Percentiles rank a stretch among this genome's conserved stretches.
These are phyloP conservation scores for Colletotrichum siamense DNA, from an alignment of 2,329 filamentous ascomycete species.

Conservation along the genomic window DNA sequence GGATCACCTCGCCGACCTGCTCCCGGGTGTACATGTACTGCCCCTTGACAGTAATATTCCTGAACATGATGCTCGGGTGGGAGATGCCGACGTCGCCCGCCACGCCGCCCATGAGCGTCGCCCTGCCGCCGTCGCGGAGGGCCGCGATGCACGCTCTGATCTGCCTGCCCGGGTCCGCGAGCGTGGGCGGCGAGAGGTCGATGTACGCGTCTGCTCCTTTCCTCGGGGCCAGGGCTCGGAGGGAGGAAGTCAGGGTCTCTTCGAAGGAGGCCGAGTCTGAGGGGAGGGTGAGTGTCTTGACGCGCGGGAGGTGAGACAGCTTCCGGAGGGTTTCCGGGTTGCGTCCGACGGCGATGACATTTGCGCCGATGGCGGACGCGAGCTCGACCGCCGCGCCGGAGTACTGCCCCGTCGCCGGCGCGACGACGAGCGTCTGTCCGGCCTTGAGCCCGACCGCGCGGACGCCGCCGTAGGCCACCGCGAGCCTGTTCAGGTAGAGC, in stretches of 20 bases:
- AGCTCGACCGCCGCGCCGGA: conserved; percentile 52
- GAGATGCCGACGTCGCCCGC: background rate
- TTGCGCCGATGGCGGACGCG: conserved; percentile 56
- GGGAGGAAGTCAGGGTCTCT: conserved; percentile 35
- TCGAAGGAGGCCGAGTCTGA: conserved; percentile 36
- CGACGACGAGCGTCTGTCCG: conserved; percentile 54
- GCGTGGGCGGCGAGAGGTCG: background rate
- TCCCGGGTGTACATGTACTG: background rate
- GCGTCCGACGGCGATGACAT: conserved; percentile 56
- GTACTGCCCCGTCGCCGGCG: conserved; percentile 56
- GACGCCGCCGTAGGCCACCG: conserved; percentile 52
- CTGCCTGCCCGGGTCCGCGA: background rate
- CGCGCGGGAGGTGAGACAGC: conserved; percentile 30
- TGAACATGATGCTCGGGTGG: background rate
- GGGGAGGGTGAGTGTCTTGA: conserved; percentile 42
- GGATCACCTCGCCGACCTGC: background rate
- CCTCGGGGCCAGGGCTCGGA: background rate
- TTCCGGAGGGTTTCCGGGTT: conserved; percentile 37
- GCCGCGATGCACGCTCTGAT: background rate
- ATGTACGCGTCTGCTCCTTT: background rate
- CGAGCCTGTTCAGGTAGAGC: conserved; percentile 35
- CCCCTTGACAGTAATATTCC: background rate
- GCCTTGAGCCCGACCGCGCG: conserved; percentile 43
- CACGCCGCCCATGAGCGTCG: background rate
- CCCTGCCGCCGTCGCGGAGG: background rate